Conservation (phyloP, 2,329 filamentous ascomycete genomes). For the Epichloe baconii region DNA sequence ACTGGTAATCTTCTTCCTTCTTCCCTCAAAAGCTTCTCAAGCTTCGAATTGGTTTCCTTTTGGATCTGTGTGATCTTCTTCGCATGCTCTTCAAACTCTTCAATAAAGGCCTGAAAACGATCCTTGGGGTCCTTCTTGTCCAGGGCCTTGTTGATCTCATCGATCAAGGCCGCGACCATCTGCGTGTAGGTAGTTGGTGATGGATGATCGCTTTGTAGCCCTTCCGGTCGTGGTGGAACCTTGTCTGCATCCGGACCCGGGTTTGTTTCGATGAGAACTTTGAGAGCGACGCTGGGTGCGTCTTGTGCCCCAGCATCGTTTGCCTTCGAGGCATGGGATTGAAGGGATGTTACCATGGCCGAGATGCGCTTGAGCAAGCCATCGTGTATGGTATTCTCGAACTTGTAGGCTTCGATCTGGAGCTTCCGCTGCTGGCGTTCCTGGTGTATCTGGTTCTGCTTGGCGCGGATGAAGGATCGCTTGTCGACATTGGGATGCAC, state of each 20-base stretch:
- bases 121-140: constrained; percentile 61
- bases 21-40: constrained; percentile 72
- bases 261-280: constrained; percentile 73
- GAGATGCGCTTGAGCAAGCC: constrained; percentile 77
- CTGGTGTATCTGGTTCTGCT: constrained; percentile 93
- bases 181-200: constrained; percentile 77
- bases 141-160: constrained; percentile 78
- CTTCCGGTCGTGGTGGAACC: constrained; percentile 62
- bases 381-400: constrained; percentile 87
- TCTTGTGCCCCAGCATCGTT: constrained; percentile 35
- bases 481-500: constrained; percentile 99
- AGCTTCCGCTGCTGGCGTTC: constrained; percentile 74
- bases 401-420: constrained; percentile 83
- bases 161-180: constrained; percentile 95
- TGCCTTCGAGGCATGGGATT: constrained; percentile 57
- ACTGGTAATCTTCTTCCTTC: constrained; percentile 87
- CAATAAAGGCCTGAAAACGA: constrained; percentile 62
- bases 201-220: constrained; percentile 62
- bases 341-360: constrained; percentile 59
- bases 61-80: constrained; percentile 69
- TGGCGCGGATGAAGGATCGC: constrained; percentile 92
- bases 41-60: constrained; percentile 57
- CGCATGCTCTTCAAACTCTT: constrained; percentile 64
- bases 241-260: constrained; percentile 60
- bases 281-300: constrained; percentile 75